Evolutionary conservation across 192 early-diverging fungal species (phyloP).

Genomic region (Physocladia obscura): DNA sequence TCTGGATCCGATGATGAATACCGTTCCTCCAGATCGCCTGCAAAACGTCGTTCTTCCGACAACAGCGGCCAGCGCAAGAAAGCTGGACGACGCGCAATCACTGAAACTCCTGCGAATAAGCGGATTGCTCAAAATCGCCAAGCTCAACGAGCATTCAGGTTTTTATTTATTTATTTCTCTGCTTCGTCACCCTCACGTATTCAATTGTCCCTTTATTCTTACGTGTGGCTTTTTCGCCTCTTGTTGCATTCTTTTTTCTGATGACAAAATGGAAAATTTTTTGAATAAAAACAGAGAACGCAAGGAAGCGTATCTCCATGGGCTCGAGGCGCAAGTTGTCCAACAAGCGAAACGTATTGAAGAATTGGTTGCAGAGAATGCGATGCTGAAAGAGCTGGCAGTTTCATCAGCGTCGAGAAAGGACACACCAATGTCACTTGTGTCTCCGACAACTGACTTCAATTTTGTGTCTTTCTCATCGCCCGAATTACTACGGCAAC

Average conservation of each 20-base stretch:
- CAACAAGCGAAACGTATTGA: not conserved
- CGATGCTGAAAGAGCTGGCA: not conserved
- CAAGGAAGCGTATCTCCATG: constrained; percentile 12
- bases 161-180: too few relatives aligned
- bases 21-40: too few relatives aligned
- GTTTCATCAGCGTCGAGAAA: too few relatives aligned
- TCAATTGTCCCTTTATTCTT: too few relatives aligned
- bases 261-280: not conserved
- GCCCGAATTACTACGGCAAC: too few relatives aligned
- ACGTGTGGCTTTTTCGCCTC: not conserved
- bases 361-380: not conserved
- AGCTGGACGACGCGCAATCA: not conserved
- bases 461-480: too few relatives aligned
- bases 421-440: too few relatives aligned
- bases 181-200: too few relatives aligned
- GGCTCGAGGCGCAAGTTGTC: constrained; percentile 15
- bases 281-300: constrained; percentile 7
- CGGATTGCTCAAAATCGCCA: constrained; percentile 22
- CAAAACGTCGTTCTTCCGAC: too few relatives aligned
- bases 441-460: too few relatives aligned
- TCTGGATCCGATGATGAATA: too few relatives aligned
- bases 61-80: too few relatives aligned
- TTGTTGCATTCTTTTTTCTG: not conserved
- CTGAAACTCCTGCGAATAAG: not conserved
- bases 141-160: constrained; percentile 13